phyloP scores from a whole-genome alignment of 495 filamentous ascomycete species.

The Aspergillus bridgeri region DNA sequence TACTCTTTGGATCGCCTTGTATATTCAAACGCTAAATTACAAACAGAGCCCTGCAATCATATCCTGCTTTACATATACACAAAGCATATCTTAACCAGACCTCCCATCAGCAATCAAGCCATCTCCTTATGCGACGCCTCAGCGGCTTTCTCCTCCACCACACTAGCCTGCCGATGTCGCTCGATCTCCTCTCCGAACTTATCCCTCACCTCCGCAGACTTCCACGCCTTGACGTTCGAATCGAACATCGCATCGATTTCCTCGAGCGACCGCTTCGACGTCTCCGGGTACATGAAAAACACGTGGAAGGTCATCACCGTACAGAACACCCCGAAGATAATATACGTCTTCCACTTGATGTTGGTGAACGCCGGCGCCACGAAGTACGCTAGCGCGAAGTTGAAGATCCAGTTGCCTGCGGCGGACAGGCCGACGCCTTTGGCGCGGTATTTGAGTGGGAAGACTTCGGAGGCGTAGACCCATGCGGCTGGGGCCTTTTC shows the following conservation, averaged over 20 bases:
- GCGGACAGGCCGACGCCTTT: constrained; percentile 66
- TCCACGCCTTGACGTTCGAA: constrained; percentile 15
- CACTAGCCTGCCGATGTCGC: constrained; percentile 15
- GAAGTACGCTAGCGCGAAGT: constrained; percentile 70
- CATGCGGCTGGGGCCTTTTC: constrained; percentile 68
- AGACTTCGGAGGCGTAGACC: constrained; percentile 76
- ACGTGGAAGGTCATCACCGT: constrained; percentile 59
- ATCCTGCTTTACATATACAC: too few relatives aligned
- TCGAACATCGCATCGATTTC: constrained; percentile 54
- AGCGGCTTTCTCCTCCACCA: constrained; percentile 7
- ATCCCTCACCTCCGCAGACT: constrained; percentile 20
- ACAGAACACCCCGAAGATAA: constrained; percentile 73
- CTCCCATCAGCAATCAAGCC: too few relatives aligned
- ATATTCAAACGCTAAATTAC: too few relatives aligned
- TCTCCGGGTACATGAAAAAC: constrained; percentile 70
- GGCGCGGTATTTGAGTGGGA: constrained; percentile 69
- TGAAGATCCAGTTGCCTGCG: constrained; percentile 73
- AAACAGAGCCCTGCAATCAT: too few relatives aligned
- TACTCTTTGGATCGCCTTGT: too few relatives aligned
- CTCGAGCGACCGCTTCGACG: constrained; percentile 65
- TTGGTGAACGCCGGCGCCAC: constrained; percentile 67
- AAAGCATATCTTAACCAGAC: too few relatives aligned
- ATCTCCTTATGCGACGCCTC: constrained; percentile 13
- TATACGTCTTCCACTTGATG: constrained; percentile 69
- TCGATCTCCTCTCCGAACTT: constrained; percentile 29